A percentile compares a stretch with the other conserved stretches of the same genome.
Evolutionary conservation across 192 early-diverging fungal genomes (phyloP).

Genomic region (Entrophospora sp.): DNA sequence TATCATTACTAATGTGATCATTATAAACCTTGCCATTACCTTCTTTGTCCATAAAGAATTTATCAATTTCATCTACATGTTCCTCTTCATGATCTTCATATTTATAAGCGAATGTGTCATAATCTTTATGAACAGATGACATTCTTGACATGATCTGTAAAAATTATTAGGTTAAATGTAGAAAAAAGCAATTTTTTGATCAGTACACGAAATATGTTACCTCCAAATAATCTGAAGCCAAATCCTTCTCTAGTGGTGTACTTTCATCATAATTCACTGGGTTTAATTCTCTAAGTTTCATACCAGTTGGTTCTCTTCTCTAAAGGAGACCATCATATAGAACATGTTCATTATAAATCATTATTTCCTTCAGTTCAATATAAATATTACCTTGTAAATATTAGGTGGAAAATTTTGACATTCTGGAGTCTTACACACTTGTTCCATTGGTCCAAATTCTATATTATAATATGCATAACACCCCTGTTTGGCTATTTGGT

Average conservation of each 20-base stretch:
- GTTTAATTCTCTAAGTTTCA: neutral
- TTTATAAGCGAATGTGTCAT: neutral
- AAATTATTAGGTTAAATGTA: neutral
- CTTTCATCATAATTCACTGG: neutral
- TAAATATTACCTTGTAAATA: neutral
- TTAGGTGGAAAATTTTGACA: neutral
- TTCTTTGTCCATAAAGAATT: constrained; percentile 14
- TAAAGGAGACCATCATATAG: neutral
- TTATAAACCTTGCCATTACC: constrained; percentile 15
- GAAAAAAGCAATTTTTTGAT: neutral
- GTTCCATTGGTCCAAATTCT: constrained; percentile 3
- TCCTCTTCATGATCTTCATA: constrained; percentile 10
- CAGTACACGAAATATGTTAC: neutral
- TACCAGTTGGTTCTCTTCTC: neutral
- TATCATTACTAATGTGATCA: constrained; percentile 3
- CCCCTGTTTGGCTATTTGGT: neutral
- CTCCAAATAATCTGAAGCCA: neutral
- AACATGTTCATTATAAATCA: neutral
- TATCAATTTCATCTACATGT: constrained; percentile 5
- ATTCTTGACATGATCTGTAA: constrained; percentile 11
- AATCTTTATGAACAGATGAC: neutral
- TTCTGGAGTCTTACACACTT: neutral
- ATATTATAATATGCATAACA: neutral
- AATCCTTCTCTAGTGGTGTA: neutral
- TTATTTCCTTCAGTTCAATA: neutral